Conservation (phyloP, 2,329 filamentous ascomycete species). For the Colletotrichum australisinense region DNA sequence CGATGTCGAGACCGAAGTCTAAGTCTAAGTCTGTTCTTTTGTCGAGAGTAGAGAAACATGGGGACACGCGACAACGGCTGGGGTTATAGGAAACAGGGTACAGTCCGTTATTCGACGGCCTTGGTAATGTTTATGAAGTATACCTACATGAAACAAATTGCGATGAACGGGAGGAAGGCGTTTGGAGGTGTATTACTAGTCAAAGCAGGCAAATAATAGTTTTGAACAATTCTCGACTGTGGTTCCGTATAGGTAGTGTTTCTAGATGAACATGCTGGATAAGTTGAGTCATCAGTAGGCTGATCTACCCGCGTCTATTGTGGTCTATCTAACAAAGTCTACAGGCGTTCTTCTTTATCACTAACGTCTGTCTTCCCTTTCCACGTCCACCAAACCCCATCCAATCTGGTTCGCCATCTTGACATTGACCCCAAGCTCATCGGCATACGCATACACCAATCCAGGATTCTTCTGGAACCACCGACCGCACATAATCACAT, state of each 20-base stretch:
- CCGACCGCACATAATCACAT: slow-evolving; percentile 62
- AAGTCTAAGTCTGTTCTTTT: slow-evolving; percentile 55
- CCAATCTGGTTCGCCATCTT: slow-evolving; percentile 64
- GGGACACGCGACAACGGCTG: neutral
- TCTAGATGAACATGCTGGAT: too few relatives aligned
- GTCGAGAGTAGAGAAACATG: too few relatives aligned
- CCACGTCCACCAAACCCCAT: slow-evolving; percentile 62
- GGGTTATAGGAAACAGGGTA: neutral
- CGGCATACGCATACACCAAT: slow-evolving; percentile 65
- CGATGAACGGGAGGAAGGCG: neutral
- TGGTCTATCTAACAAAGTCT: too few relatives aligned
- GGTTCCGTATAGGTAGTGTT: too few relatives aligned
- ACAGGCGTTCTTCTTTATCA: too few relatives aligned
- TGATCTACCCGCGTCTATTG: too few relatives aligned
- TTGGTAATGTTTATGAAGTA: slow-evolving; percentile 6
- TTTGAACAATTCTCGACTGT: slow-evolving; percentile 3
- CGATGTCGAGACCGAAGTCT: slow-evolving; percentile 84
- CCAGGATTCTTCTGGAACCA: slow-evolving; percentile 70
- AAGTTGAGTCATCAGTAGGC: too few relatives aligned
- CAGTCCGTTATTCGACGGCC: neutral
- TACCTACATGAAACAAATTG: neutral
- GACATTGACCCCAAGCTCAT: slow-evolving; percentile 61
- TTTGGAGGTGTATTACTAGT: slow-evolving; percentile 9
- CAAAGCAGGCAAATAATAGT: slow-evolving; percentile 18
- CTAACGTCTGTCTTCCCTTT: neutral